Percentiles rank a stretch among this genome's conserved stretches.
phyloP scores from a whole-genome alignment of 805 yeast species.

The Nakazawaea populi region DNA sequence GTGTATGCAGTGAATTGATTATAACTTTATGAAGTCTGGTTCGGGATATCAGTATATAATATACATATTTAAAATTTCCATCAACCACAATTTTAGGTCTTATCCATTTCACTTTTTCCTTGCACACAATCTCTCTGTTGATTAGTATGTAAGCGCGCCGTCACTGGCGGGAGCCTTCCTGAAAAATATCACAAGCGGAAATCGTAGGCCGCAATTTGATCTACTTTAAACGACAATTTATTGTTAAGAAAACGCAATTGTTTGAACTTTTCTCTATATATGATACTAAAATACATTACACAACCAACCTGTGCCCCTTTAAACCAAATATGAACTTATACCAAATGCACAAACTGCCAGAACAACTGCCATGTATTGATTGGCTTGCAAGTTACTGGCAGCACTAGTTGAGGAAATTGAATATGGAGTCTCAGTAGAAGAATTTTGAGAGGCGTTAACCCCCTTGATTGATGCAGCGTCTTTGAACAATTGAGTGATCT shows the following conservation, averaged over 20 bases:
- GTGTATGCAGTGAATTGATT: neutral
- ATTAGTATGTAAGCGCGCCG: no score
- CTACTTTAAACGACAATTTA: neutral
- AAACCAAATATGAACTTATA: neutral
- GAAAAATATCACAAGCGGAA: neutral
- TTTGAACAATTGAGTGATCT: constrained; percentile 1
- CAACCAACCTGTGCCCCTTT: neutral
- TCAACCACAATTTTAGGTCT: no score
- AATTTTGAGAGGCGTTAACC: neutral
- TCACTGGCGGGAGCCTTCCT: no score
- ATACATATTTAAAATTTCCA: neutral
- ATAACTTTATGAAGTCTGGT: neutral
- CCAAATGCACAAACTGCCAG: neutral
- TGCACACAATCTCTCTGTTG: no score
- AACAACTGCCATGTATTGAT: neutral
- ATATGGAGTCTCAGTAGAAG: neutral
- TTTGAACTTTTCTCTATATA: neutral
- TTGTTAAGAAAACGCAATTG: no score
- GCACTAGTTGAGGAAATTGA: neutral
- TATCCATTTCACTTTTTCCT: no score
- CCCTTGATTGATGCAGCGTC: neutral
- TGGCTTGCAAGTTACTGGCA: neutral
- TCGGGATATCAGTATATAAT: no score
- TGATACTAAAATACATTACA: neutral
- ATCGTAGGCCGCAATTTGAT: neutral